Evolutionary conservation across 768 basidiomycete genomes (phyloP).

Genomic region (Amanita exitialis): DNA sequence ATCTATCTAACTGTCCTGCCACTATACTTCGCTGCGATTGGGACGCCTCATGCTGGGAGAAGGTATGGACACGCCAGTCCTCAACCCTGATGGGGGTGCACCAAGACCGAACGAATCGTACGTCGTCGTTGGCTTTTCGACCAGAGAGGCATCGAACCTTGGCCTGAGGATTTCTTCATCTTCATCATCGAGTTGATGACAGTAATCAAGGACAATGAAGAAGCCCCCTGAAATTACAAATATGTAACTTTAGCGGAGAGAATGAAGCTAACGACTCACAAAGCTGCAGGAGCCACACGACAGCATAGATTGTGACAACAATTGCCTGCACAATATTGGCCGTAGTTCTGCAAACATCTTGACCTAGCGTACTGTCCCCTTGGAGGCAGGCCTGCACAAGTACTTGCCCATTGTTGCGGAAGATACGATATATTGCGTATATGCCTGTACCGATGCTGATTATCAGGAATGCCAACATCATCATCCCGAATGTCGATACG

Average conservation of each 20-base stretch:
- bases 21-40: conserved; percentile 1
- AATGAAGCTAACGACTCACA: conserved; percentile 27
- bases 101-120: conserved; percentile 4
- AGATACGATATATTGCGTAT: conserved; percentile 38
- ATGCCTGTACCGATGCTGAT: conserved; percentile 36
- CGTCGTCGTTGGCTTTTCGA: not conserved
- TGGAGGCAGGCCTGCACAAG: conserved; percentile 30
- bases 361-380: conserved; percentile 16
- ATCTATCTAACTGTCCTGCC: not conserved
- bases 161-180: conserved; percentile 17
- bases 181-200: conserved; percentile 44
- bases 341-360: conserved; percentile 30
- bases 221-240: conserved; percentile 31
- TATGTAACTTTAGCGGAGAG: not conserved
- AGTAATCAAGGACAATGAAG: conserved; percentile 42
- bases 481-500: conserved; percentile 32
- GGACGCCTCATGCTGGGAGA: not conserved
- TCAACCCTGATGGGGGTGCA: not conserved
- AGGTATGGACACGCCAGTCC: not conserved
- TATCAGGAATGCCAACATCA: conserved; percentile 34
- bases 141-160: not conserved
- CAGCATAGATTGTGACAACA: conserved; percentile 31
- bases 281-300: conserved; percentile 45
- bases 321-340: conserved; percentile 32
- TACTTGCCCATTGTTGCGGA: conserved; percentile 27